Conservation (phyloP, 805 yeast genomes). For the Kluyveromyces wickerhamii region DNA sequence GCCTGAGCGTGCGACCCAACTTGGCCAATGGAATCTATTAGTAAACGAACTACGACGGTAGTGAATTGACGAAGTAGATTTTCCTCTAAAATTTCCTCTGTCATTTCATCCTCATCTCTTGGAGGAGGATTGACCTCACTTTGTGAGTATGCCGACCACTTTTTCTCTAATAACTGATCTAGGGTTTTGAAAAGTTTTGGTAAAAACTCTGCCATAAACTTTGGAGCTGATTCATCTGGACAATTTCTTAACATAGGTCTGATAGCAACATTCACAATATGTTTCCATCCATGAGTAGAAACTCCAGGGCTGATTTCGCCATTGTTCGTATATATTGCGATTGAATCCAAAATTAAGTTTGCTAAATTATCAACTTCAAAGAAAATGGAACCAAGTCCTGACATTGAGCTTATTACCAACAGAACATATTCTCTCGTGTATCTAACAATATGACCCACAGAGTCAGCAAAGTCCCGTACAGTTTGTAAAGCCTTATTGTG, state of each 20-base stretch:
- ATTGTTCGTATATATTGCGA: constrained; percentile 57
- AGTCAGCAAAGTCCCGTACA: constrained; percentile 91
- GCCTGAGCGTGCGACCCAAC: constrained; percentile 39
- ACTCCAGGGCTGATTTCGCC: constrained; percentile 53
- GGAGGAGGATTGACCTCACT: constrained; percentile 42
- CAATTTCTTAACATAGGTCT: constrained; percentile 84
- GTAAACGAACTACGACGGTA: constrained; percentile 77
- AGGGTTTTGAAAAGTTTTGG: constrained; percentile 69
- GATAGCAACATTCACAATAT: constrained; percentile 83
- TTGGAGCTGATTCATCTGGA: constrained; percentile 58
- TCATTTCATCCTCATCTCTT: constrained; percentile 70
- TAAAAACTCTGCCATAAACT: constrained; percentile 68
- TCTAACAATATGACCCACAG: constrained; percentile 91
- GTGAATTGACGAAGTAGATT: constrained; percentile 88
- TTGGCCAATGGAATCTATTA: constrained; percentile 86
- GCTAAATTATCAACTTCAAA: constrained; percentile 84
- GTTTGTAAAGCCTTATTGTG: constrained; percentile 91
- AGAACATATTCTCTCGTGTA: constrained; percentile 95
- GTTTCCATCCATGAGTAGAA: constrained; percentile 94
- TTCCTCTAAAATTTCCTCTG: constrained; percentile 98
- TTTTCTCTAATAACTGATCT: constrained; percentile 62
- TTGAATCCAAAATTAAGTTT: constrained; percentile 66
- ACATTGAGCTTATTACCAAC: constrained; percentile 78
- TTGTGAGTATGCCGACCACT: constrained; percentile 50
- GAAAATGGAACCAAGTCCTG: constrained; percentile 82